A percentile compares a stretch with the other conserved stretches of the same genome.
These are phyloP conservation scores for Lyophyllum decastes DNA, from an alignment of 768 basidiomycete genomes.

Conservation along the genomic window DNA sequence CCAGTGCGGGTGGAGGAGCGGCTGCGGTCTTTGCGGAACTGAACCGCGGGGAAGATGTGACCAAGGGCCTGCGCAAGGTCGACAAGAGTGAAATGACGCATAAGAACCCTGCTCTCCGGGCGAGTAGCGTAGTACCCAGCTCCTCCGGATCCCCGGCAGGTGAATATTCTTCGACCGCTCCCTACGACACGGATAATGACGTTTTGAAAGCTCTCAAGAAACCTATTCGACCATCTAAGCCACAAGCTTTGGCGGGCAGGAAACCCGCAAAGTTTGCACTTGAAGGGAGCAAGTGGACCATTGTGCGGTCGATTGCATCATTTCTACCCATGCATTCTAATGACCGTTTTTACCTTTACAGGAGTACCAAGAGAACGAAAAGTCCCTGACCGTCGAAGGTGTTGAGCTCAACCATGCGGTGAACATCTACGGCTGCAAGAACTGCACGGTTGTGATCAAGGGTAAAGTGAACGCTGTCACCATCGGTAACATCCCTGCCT, in stretches of 20 bases:
- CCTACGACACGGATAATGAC: background rate
- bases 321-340: background rate
- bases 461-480: slow-evolving; percentile 96
- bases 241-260: slow-evolving; percentile 80
- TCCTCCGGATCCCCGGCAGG: slow-evolving; percentile 32
- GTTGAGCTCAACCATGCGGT: slow-evolving; percentile 81
- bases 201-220: slow-evolving; percentile 47
- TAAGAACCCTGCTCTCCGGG: slow-evolving; percentile 90
- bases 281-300: slow-evolving; percentile 92
- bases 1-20: slow-evolving; percentile 48
- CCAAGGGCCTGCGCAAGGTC: slow-evolving; percentile 89
- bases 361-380: slow-evolving; percentile 93
- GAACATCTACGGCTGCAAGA: slow-evolving; percentile 91
- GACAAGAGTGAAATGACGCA: slow-evolving; percentile 98
- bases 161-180: slow-evolving; percentile 16
- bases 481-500: slow-evolving; percentile 55
- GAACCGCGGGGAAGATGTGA: slow-evolving; percentile 88
- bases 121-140: slow-evolving; percentile 51
- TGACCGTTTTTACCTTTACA: slow-evolving; percentile 27
- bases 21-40: slow-evolving; percentile 89
- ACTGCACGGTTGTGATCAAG: slow-evolving; percentile 76
- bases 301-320: slow-evolving; percentile 52
- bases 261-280: slow-evolving; percentile 88
- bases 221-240: slow-evolving; percentile 83
- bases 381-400: slow-evolving; percentile 69